Percentiles rank a stretch among this genome's conserved stretches.
Conservation (phyloP, 2,329 filamentous ascomycete genomes). For the Aaosphaeria arxii region DNA sequence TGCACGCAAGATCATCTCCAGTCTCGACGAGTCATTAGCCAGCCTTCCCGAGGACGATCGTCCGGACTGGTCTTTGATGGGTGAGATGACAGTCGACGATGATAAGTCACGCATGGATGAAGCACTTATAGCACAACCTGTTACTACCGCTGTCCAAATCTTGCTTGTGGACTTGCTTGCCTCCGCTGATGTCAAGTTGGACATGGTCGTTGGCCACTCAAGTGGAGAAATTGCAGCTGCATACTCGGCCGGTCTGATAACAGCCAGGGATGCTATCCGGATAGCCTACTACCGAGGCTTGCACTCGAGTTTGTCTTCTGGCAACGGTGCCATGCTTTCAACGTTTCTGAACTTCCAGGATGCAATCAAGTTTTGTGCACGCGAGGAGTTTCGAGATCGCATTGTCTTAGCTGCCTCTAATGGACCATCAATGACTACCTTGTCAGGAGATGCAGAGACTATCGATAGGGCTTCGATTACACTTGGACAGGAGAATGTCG, state of each 20-base stretch:
- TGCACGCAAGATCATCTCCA: no score
- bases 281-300: constrained; percentile 1
- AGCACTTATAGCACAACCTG: constrained; percentile 9
- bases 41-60: no score
- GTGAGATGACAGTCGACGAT: constrained; percentile 13
- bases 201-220: constrained; percentile 14
- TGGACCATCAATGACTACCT: neutral
- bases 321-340: no score
- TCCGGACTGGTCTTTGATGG: constrained; percentile 9
- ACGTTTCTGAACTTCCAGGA: no score
- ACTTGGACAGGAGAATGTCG: neutral
- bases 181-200: constrained; percentile 7
- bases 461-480: neutral
- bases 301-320: no score
- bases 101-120: constrained; percentile 6
- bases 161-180: constrained; percentile 10
- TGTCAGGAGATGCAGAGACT: neutral
- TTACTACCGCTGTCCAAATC: constrained; percentile 14
- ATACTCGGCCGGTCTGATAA: constrained; percentile 11
- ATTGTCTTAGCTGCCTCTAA: neutral
- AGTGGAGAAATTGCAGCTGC: constrained; percentile 23
- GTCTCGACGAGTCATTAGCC: no score
- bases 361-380: neutral
- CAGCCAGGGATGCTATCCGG: neutral
- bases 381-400: neutral